Conservation (phyloP, 2,329 filamentous ascomycete genomes). For the Phialophora verrucosa region DNA sequence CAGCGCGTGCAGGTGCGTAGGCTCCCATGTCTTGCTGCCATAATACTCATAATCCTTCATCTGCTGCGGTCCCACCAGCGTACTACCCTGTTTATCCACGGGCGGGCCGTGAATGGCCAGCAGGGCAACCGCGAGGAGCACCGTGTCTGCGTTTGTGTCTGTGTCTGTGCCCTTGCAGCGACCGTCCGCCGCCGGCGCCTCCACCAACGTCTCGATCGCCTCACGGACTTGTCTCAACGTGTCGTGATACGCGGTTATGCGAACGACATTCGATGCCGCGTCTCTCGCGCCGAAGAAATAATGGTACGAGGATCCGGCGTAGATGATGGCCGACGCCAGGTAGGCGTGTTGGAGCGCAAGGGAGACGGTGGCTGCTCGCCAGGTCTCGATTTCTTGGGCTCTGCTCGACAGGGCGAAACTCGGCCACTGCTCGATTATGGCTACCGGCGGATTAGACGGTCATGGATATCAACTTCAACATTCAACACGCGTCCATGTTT, state of each 20-base stretch:
- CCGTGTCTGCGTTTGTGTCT: slow-evolving; percentile 12
- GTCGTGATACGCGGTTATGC: slow-evolving; percentile 19
- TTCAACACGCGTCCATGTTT: not conserved
- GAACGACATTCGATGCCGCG: slow-evolving; percentile 10
- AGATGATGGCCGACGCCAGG: slow-evolving; percentile 24
- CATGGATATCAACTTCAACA: not conserved
- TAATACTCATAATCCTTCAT: slow-evolving; percentile 26
- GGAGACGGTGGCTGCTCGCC: slow-evolving; percentile 18
- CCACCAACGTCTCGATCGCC: not conserved
- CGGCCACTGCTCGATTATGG: slow-evolving; percentile 29
- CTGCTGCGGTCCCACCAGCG: not conserved
- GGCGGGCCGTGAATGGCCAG: slow-evolving; percentile 23
- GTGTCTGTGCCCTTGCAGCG: not conserved
- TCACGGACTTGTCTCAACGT: slow-evolving; percentile 20
- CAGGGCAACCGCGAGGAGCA: slow-evolving; percentile 25
- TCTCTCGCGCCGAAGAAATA: slow-evolving; percentile 25
- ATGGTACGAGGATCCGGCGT: slow-evolving; percentile 25
- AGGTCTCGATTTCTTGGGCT: slow-evolving; percentile 22
- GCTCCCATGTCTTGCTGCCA: slow-evolving; percentile 21
- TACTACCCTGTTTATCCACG: not conserved
- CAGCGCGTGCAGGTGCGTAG: slow-evolving; percentile 24
- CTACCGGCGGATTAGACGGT: slow-evolving; percentile 16
- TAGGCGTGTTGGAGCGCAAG: slow-evolving; percentile 21
- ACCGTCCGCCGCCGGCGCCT: not conserved
- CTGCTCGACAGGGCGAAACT: slow-evolving; percentile 22